Conservation (phyloP, 352 stramenopile genomes). For the Globisporangium orthogonon region DNA sequence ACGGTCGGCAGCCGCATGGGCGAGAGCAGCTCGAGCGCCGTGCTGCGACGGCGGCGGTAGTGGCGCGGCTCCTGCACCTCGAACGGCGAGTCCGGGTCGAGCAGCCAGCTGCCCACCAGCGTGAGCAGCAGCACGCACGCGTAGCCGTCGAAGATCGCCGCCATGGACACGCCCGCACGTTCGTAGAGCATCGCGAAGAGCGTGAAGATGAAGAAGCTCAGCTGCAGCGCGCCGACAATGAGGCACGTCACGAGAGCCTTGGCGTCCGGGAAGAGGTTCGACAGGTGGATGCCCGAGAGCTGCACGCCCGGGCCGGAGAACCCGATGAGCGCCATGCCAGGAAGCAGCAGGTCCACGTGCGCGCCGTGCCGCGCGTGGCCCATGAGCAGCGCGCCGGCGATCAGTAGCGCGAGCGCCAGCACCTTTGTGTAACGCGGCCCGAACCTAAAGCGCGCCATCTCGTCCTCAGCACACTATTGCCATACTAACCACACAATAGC, state of each 20-base stretch:
- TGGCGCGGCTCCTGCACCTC: conserved; percentile 4
- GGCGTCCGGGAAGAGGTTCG: conserved; percentile 63
- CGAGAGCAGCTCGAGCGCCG: conserved; percentile 43
- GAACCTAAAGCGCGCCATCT: conserved; percentile 18
- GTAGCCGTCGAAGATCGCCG: conserved; percentile 46
- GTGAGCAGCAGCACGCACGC: conserved; percentile 39
- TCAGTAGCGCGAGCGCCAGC: conserved; percentile 40
- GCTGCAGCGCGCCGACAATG: conserved; percentile 59
- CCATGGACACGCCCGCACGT: conserved; percentile 27
- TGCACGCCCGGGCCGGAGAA: conserved; percentile 63
- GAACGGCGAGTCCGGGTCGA: conserved; percentile 54
- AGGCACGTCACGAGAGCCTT: conserved; percentile 64
- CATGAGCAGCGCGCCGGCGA: conserved; percentile 41
- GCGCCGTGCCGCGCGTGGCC: conserved; percentile 30
- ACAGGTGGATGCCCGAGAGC: conserved; percentile 65
- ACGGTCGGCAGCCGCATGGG: conserved; percentile 46
- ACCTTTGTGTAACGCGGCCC: conserved; percentile 49
- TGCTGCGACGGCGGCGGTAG: conserved; percentile 8
- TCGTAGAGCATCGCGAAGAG: conserved; percentile 50
- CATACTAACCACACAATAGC: neutral
- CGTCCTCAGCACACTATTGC: neutral
- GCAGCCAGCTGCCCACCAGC: conserved; percentile 39
- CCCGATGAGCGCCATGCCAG: conserved; percentile 53
- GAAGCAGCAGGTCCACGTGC: conserved; percentile 39
- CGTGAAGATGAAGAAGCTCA: conserved; percentile 74